phyloP scores from a whole-genome alignment of 2,329 filamentous ascomycete species.

The Daldinia eschscholtzii region DNA sequence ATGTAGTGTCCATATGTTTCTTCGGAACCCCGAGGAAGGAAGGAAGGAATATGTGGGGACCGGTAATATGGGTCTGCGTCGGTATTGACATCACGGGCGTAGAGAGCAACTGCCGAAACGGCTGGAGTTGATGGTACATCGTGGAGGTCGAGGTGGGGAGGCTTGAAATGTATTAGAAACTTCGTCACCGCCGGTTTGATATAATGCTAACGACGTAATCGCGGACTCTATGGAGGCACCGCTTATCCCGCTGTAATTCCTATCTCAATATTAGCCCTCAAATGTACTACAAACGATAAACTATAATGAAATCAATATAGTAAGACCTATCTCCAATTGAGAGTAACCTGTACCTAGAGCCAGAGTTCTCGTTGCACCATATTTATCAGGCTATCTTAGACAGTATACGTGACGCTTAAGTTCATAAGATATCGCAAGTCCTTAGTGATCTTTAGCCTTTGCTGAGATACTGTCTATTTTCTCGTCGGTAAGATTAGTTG shows the following conservation, averaged over 20 bases:
- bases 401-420: too few relatives aligned
- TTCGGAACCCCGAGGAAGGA: background rate
- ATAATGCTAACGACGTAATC: background rate
- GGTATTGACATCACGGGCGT: slow-evolving; percentile 10
- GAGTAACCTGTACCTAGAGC: too few relatives aligned
- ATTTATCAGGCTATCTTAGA: too few relatives aligned
- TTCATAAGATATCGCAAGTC: too few relatives aligned
- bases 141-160: background rate
- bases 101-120: background rate
- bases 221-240: background rate
- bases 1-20: background rate
- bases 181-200: background rate
- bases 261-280: background rate
- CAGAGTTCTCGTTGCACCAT: too few relatives aligned
- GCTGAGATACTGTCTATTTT: too few relatives aligned
- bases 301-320: background rate
- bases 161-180: background rate
- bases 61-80: background rate
- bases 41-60: background rate
- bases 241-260: background rate
- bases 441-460: too few relatives aligned
- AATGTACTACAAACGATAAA: background rate
- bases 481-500: too few relatives aligned
- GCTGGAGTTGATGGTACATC: background rate
- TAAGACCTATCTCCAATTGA: background rate